These are phyloP conservation scores for Starmerella vaccinii DNA, from an alignment of 805 yeast genomes.

Conservation along the genomic window DNA sequence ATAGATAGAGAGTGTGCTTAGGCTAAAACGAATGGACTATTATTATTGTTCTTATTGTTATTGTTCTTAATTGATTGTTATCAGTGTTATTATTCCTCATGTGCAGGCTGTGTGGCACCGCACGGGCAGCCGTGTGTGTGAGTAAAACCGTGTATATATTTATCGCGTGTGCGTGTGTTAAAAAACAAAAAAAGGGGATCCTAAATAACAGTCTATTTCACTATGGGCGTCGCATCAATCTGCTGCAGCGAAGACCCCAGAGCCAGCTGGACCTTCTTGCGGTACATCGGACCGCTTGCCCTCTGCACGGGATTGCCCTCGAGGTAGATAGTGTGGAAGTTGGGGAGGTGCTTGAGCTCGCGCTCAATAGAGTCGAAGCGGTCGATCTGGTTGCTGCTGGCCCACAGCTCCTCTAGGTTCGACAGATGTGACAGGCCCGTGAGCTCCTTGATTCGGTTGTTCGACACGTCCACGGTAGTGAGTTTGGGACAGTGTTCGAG, in stretches of 20 bases:
- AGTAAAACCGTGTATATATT: too few relatives aligned
- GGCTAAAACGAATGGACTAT: too few relatives aligned
- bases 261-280: slow-evolving; percentile 68
- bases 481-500: slow-evolving; percentile 60
- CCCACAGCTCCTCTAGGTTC: slow-evolving; percentile 88
- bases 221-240: slow-evolving; percentile 76
- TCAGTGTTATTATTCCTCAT: too few relatives aligned
- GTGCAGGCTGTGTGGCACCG: too few relatives aligned
- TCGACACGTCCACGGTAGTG: slow-evolving; percentile 68
- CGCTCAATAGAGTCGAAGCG: slow-evolving; percentile 58
- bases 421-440: slow-evolving; percentile 55
- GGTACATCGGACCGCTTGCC: slow-evolving; percentile 64
- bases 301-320: slow-evolving; percentile 86
- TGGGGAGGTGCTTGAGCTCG: slow-evolving; percentile 51
- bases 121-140: too few relatives aligned
- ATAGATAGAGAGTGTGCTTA: too few relatives aligned
- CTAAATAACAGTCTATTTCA: slow-evolving; percentile 1
- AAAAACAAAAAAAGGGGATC: too few relatives aligned
- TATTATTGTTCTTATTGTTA: too few relatives aligned
- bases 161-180: too few relatives aligned
- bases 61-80: too few relatives aligned
- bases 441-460: slow-evolving; percentile 54
- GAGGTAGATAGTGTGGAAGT: slow-evolving; percentile 78
- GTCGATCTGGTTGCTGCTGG: slow-evolving; percentile 62
- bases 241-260: slow-evolving; percentile 63